Percentiles rank a stretch among this genome's conserved stretches.
Evolutionary conservation across 2,329 filamentous ascomycete species (phyloP).

Genomic region (Ophiocordyceps sinensis): DNA sequence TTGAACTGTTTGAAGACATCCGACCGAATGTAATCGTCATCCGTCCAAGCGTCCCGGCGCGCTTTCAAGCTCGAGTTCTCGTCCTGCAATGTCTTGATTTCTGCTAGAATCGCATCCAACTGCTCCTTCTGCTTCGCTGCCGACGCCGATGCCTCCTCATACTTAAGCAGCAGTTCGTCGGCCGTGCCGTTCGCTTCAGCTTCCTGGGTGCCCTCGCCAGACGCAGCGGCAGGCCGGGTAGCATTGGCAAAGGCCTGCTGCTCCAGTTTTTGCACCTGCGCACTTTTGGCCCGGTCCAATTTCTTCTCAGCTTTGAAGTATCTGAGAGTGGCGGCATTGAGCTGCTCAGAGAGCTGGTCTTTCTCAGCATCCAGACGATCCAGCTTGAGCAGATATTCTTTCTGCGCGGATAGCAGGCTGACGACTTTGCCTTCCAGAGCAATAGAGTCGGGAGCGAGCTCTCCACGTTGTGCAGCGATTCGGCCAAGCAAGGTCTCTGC

Average conservation of each 20-base stretch:
- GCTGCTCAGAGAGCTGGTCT: conserved; percentile 68
- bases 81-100: conserved; percentile 60
- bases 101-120: conserved; percentile 60
- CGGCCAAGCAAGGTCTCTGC: conserved; percentile 54
- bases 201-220: conserved; percentile 32
- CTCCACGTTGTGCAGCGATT: conserved; percentile 34
- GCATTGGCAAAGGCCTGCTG: conserved; percentile 68
- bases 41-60: conserved; percentile 57
- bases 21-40: conserved; percentile 87
- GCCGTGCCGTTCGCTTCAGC: conserved; percentile 38
- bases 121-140: conserved; percentile 80
- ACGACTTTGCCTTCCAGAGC: conserved; percentile 64
- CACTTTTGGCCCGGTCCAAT: conserved; percentile 75
- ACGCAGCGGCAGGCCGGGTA: conserved; percentile 27
- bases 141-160: conserved; percentile 63
- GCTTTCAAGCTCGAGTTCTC: conserved; percentile 63
- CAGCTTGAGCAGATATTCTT: conserved; percentile 62
- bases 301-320: conserved; percentile 96
- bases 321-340: conserved; percentile 77
- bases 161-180: conserved; percentile 58
- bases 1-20: conserved; percentile 90
- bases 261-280: conserved; percentile 82
- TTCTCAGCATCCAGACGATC: conserved; percentile 67
- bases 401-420: conserved; percentile 64
- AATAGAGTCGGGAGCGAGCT: conserved; percentile 51